Evolutionary conservation across 2,329 filamentous ascomycete species (phyloP), one percentile per base, ranked within the genome.

Genomic region (Xylariaceae sp.): DNA sequence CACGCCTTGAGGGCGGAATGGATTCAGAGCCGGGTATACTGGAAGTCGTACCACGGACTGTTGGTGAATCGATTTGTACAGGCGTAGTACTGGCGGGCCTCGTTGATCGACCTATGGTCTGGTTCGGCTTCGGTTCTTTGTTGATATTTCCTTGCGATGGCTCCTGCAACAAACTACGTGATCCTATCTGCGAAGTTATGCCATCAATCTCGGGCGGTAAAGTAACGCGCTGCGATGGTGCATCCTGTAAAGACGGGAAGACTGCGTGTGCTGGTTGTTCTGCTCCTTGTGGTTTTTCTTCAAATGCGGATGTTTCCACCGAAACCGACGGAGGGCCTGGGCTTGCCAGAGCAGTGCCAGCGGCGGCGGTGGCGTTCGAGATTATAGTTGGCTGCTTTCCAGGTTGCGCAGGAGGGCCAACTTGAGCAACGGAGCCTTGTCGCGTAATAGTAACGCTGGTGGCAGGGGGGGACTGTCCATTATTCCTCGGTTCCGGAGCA

Each of bases 11-110:
- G 37, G 55, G 47, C 5, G 63, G 55, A 9, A 61, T 48, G 27
- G 62, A 65, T 8, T 63, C 56, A 8, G 59, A 54, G 28, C 62
- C 42, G 37, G 60, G 50, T 34, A 44, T 31, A 7, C 41, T 48
- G 13, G 50, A 40, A 19, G 59, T 56, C 30, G 34, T 14, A 34
- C 34, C 43, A 14, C 26, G 36, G 12, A 37, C 31, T 16, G 44
- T 21, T 15, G 34, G 18, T 8, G 34, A 16, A 38, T 50, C 49
- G 17, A 48, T 27, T 33, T 50, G 47, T 37, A 46, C 48, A 24
- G 41, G 38, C 27, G 43, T 38, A 5, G 37, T 14, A n/a, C n/a
- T n/a, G n/a, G n/a, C n/a, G n/a, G n/a, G n/a, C n/a, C n/a, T n/a
- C n/a, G n/a, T n/a, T n/a, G 26, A 24, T 11, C 9, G 3, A 15